Evolutionary conservation across 345 rosid species (phyloP).

Genomic region (Dovyalis caffra): DNA sequence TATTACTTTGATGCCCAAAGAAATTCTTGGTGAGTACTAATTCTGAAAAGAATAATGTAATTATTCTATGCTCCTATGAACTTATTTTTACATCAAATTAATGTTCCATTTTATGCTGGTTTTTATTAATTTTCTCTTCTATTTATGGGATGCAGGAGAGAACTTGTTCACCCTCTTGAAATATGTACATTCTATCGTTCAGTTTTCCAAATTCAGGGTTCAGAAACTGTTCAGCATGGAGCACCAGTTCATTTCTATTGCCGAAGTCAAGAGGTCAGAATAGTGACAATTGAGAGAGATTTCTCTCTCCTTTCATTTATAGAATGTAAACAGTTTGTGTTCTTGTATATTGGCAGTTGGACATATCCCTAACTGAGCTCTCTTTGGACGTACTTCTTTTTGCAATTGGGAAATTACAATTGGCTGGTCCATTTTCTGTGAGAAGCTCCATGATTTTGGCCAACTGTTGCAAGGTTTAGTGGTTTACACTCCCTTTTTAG

Average conservation of each 20-base stretch:
- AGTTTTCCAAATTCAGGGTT: constrained; percentile 40
- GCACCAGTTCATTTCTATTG: constrained; percentile 73
- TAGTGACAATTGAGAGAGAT: constrained; percentile 3
- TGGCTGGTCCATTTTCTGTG: constrained; percentile 88
- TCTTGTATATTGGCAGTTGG: constrained; percentile 54
- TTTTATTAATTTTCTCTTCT: constrained; percentile 18
- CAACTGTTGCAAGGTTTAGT: constrained; percentile 86
- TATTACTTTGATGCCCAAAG: constrained; percentile 69
- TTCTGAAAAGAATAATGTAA: constrained; percentile 2
- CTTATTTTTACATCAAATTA: constrained; percentile 12
- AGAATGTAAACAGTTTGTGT: constrained; percentile 20
- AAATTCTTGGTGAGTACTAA: constrained; percentile 60
- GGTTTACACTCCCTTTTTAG: constrained; percentile 38
- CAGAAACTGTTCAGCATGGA: constrained; percentile 28
- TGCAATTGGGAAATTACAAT: constrained; percentile 63
- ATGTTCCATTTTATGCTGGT: constrained; percentile 1
- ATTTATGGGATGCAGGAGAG: constrained; percentile 54
- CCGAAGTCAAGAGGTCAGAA: constrained; percentile 65
- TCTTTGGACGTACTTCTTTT: constrained; percentile 82
- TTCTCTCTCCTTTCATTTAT: constrained; percentile 14
- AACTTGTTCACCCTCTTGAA: constrained; percentile 69
- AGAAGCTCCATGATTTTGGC: constrained; percentile 62
- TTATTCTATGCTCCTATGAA: constrained; percentile 13
- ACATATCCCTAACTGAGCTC: constrained; percentile 66
- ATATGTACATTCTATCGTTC: constrained; percentile 60